Evolutionary conservation across 2,329 filamentous ascomycete species (phyloP), one percentile per base, ranked within the genome.

Genomic region (Chaetomium sp.): DNA sequence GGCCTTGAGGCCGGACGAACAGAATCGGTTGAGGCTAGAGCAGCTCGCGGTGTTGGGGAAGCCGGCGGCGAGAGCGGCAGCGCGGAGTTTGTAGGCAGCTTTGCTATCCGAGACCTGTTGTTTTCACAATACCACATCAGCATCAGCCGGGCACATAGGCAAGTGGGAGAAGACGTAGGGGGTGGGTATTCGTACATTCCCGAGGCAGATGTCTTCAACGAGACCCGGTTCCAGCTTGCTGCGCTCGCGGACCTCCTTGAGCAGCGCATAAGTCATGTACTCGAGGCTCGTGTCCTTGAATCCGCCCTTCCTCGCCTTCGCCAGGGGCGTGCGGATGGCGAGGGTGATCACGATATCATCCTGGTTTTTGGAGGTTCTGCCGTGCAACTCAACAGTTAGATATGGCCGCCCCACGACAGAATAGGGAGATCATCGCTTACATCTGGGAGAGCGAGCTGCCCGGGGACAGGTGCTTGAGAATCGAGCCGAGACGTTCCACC

Each of bases 281-380:
- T 99, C 94, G 60, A 97, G 82, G 42, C 81, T 81, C 5, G 91
- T 95, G 71, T 99, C 92, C 78, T 96, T 97, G 79, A 99, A 88
- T 43, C 91, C 90, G 62, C 94, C 92, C 80, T 96, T 96, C 71
- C 80, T 80, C 52, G 82, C 91, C 77, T 96, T 97, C 69, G 87
- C 80, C 60, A 99, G 80, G 0, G 94, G 91, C 34, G 92, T 96
- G 55, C 94, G 88, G 66, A 91, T 78, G 34, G 92, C 92, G 56
- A 95, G 83, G 6, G 94, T 99, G 69, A 97, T 96, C 70, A 99
- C 94, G 53, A 99, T 81, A 77, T 99, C 94, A 71, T 97, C 92
- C 64, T 91, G 84, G 72, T 95, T 95, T 79, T 97, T 91, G 65
- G 89, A 85, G 56, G 89, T 91, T 68, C 91, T 96, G 65, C 47